Evolutionary conservation across 2,329 filamentous ascomycete genomes (phyloP).

Genomic region (Penicillium verrucosum): DNA sequence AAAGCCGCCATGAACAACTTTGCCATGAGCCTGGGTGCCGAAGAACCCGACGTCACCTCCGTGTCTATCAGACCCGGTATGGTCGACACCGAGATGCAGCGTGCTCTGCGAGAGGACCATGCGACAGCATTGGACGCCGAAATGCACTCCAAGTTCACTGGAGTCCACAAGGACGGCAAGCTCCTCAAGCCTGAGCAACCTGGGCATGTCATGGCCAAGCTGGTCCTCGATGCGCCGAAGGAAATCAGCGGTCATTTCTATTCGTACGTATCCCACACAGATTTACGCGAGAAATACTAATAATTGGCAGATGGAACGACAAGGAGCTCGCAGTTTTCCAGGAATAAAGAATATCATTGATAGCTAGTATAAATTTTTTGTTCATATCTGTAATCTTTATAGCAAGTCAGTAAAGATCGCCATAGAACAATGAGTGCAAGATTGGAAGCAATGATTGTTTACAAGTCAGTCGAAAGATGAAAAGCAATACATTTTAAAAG

Average conservation of each 20-base stretch:
- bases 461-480: conserved; percentile 62
- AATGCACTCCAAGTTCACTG: conserved; percentile 63
- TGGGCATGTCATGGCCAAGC: conserved; percentile 77
- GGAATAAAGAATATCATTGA: conserved; percentile 27
- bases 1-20: conserved; percentile 39
- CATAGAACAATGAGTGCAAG: conserved; percentile 21
- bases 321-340: conserved; percentile 44
- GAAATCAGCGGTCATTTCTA: conserved; percentile 74
- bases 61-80: conserved; percentile 35
- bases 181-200: conserved; percentile 80
- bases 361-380: conserved; percentile 1
- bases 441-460: conserved; percentile 15
- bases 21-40: conserved; percentile 27
- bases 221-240: conserved; percentile 63
- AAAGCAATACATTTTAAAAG: conserved; percentile 59
- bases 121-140: conserved; percentile 56
- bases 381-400: conserved; percentile 17
- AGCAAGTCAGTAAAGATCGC: conserved; percentile 30
- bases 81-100: conserved; percentile 38
- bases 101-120: conserved; percentile 72
- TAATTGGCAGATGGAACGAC: conserved; percentile 44
- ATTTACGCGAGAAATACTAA: conserved; percentile 21
- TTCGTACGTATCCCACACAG: conserved; percentile 27
- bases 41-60: conserved; percentile 27
- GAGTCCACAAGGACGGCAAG: conserved; percentile 66